Conservation (phyloP, 768 basidiomycete genomes). For the Epithele typhae region DNA sequence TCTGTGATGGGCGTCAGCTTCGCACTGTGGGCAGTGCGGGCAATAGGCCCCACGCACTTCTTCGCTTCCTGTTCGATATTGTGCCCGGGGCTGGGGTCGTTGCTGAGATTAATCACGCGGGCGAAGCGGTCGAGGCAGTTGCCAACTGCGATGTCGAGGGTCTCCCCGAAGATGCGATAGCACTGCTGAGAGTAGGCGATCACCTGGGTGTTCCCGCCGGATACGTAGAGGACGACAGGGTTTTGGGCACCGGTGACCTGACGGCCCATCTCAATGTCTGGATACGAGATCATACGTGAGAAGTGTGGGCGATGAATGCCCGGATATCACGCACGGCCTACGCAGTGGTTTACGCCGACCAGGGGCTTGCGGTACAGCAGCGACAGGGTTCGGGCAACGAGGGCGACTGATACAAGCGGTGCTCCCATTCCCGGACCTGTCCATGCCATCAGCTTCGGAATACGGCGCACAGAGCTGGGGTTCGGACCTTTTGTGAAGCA, state of each 20-base stretch:
- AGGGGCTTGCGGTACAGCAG: constrained; percentile 87
- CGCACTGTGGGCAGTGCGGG: neutral
- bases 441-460: too few species aligned
- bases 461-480: too few species aligned
- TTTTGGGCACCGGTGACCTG: constrained; percentile 92
- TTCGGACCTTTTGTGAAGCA: constrained; percentile 90
- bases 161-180: constrained; percentile 98
- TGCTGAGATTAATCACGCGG: constrained; percentile 87
- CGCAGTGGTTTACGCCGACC: constrained; percentile 98
- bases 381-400: constrained; percentile 89
- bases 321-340: constrained; percentile 72
- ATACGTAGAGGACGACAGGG: constrained; percentile 96
- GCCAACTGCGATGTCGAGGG: constrained; percentile 98
- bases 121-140: constrained; percentile 98
- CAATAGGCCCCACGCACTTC: constrained; percentile 66
- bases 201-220: constrained; percentile 98
- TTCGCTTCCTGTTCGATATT: constrained; percentile 97
- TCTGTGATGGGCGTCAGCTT: constrained; percentile 35
- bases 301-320: too few species aligned
- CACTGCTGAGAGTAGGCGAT: constrained; percentile 97
- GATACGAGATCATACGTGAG: neutral
- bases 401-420: constrained; percentile 89
- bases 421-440: constrained; percentile 99
- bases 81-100: constrained; percentile 94
- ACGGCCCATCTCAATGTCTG: constrained; percentile 99